Evolutionary conservation across 441 rosid species (phyloP), one percentile per base, ranked within the genome.

Genomic region (Syzygium syzygioides): DNA sequence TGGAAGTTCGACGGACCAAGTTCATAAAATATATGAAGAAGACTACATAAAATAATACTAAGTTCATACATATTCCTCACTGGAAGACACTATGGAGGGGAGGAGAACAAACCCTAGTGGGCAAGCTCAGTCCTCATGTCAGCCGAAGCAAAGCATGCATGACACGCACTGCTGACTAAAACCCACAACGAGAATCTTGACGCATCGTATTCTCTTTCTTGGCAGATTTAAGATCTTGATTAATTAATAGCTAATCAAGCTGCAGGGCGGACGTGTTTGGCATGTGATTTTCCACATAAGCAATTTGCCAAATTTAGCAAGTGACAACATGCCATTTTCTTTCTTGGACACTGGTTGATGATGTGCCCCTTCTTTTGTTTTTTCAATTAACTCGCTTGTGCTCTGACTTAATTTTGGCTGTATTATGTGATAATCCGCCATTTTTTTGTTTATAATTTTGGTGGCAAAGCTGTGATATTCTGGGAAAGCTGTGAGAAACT

Each of bases 401-500:
- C 83, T 37, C 52, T 23, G 83, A 71, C 83, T 71, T 71, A 37
- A 20, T 23, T 37, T 71, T 71, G 83, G 83, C 12, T 71, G 83
- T 20, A 37, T 71, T 71, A 20, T 41, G 52, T 2, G 25, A 41
- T 23, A 41, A 71, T 45, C 83, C 83, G 23, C 28, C 83, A 37
- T 60, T 28, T 19, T 66, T 32, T 13, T 37, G 15, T 53, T 30
- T 57, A 55, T 7, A 56, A 57, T 60, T 60, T 62, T 45, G 83
- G 60, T 88, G 93, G 89, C 89, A 91, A 79, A 30, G 19, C 83
- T 60, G 91, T 87, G 41, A 89, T 88, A 89, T 55, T 18, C 52
- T 5, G 34, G 12, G 57, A 89, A 87, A 30, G 37, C 1, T 88
- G 79, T 64, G 90, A 84, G 87, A 41, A 37, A 23, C 50, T 45